phyloP scores from a whole-genome alignment of 371 early-diverging fungal species.

The Mucor lusitanicus region DNA sequence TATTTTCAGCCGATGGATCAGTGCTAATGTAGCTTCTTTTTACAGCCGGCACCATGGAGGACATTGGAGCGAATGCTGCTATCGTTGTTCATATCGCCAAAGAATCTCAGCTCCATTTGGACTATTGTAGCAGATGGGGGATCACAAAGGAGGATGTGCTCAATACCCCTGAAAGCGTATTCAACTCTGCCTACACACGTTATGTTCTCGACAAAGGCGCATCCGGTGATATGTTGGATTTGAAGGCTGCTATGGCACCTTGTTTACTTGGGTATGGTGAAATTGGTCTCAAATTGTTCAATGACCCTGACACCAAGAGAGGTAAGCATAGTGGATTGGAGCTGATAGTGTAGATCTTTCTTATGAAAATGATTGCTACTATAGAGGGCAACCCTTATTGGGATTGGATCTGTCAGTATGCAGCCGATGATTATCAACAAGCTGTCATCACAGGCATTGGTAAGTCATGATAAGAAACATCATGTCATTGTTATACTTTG shows the following conservation, averaged over 20 bases:
- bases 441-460: conserved; percentile 65
- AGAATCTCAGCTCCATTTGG: conserved; percentile 71
- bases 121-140: conserved; percentile 77
- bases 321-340: conserved; percentile 14
- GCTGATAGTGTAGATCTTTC: not conserved
- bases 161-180: conserved; percentile 67
- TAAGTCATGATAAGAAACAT: conserved; percentile 17
- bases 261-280: conserved; percentile 85
- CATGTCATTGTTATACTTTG: not conserved
- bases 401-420: conserved; percentile 80
- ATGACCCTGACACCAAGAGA: conserved; percentile 66
- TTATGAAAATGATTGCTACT: not conserved
- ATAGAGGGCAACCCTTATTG: conserved; percentile 79
- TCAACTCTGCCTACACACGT: conserved; percentile 82
- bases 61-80: conserved; percentile 46
- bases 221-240: conserved; percentile 74
- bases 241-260: conserved; percentile 78
- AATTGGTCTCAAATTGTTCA: conserved; percentile 66
- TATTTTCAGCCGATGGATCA: conserved; percentile 14
- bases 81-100: conserved; percentile 66
- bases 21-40: conserved; percentile 18
- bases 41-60: conserved; percentile 25
- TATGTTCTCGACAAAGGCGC: conserved; percentile 77
- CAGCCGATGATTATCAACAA: conserved; percentile 62
- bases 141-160: conserved; percentile 67